Percentiles rank a stretch among this genome's conserved stretches.
phyloP scores from a whole-genome alignment of 768 basidiomycete species.

The Trametes gibbosa region DNA sequence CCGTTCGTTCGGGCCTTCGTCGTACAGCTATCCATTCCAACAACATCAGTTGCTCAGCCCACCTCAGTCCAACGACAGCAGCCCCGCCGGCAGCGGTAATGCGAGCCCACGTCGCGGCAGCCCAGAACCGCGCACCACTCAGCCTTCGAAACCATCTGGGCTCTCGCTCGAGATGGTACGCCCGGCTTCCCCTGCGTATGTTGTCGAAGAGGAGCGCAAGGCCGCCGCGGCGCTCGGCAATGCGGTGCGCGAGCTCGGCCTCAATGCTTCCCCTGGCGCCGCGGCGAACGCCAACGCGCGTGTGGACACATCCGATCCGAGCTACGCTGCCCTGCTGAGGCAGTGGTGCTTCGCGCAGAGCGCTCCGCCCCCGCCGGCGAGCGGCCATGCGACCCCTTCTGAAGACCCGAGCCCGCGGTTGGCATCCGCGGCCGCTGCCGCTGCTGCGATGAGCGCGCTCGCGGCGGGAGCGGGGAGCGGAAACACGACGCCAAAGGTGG shows the following conservation, averaged over 20 bases:
- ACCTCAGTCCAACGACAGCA: slow-evolving; percentile 21
- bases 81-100: slow-evolving; percentile 15
- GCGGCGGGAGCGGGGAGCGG: slow-evolving; percentile 11
- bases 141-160: neutral
- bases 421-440: neutral
- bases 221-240: slow-evolving; percentile 6
- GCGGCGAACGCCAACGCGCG: slow-evolving; percentile 8
- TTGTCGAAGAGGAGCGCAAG: slow-evolving; percentile 6
- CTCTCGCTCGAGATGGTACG: slow-evolving; percentile 3
- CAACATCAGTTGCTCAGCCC: slow-evolving; percentile 24
- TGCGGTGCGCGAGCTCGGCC: slow-evolving; percentile 15
- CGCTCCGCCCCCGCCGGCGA: slow-evolving; percentile 26
- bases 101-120: slow-evolving; percentile 17
- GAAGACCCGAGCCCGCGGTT: neutral
- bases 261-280: slow-evolving; percentile 14
- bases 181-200: neutral
- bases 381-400: neutral
- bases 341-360: slow-evolving; percentile 69
- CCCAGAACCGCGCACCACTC: slow-evolving; percentile 1
- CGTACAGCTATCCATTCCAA: slow-evolving; percentile 12
- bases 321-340: slow-evolving; percentile 58
- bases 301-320: slow-evolving; percentile 33
- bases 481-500: slow-evolving; percentile 17
- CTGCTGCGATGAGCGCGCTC: neutral
- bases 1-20: neutral